Percentiles rank a stretch among this genome's conserved stretches.
Evolutionary conservation across 2,329 filamentous ascomycete genomes (phyloP).

Genomic region (Trichoderma atroviride): DNA sequence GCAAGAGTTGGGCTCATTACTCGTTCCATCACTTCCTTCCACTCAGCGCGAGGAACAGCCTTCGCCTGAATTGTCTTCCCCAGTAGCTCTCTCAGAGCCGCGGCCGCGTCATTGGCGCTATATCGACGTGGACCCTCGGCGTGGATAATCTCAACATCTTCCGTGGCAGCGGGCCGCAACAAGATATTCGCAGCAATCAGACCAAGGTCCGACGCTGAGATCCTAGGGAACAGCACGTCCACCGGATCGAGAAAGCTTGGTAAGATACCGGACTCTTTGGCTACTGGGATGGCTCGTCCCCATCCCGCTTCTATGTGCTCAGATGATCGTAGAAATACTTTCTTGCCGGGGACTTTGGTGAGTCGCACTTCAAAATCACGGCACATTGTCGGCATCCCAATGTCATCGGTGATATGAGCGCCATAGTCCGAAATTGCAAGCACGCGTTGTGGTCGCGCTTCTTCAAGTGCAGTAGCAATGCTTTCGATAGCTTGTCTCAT

Average conservation of each 20-base stretch:
- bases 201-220: background rate
- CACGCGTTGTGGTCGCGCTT: background rate
- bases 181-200: background rate
- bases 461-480: background rate
- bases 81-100: background rate
- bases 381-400: background rate
- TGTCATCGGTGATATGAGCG: conserved; percentile 1
- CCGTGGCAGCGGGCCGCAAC: background rate
- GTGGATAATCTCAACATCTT: background rate
- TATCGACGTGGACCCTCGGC: background rate
- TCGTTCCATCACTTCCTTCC: background rate
- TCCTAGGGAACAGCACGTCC: background rate
- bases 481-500: conserved; percentile 1
- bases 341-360: background rate
- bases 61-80: background rate
- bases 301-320: background rate
- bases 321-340: background rate
- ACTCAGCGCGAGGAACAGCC: background rate
- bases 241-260: conserved; percentile 2
- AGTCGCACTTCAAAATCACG: background rate
- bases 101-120: background rate
- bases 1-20: background rate
- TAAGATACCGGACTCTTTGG: background rate
- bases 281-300: background rate
- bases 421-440: conserved; percentile 1